Evolutionary conservation across 495 filamentous ascomycete genomes (phyloP), one percentile per base, ranked within the genome.

Genomic region (Talaromyces adpressus): DNA sequence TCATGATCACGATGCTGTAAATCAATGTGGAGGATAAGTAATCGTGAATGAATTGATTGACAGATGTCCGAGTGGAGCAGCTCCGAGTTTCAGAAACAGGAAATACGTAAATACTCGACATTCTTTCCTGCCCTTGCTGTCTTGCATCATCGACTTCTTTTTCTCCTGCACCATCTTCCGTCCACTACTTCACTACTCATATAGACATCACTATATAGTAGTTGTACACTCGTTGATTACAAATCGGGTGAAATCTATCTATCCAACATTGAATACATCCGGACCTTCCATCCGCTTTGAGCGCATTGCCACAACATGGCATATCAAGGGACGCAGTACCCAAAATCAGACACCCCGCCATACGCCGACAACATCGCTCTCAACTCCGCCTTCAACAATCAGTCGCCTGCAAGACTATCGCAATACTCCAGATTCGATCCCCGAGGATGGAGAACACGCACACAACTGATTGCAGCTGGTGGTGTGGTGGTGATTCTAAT

Each of bases 391-490:
- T 22, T 36, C 1, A 32, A 20, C 56, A 34, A 36, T 25, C 11
- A 25, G 3, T 18, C 51, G 25, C 51, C 51, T 29, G 12, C 14
- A 9, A 7, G 29, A 58, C 16, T 29, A 53, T 20, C 25, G 9
- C 18, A 25, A 18, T 53, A 51, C 18, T 57, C 62, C 2, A 27
- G 80, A 80, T 84, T 79, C 66, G 73, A 86, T 45, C 77, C 81
- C 4, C 78, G 71, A n/a, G 73, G 71, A 25, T 84, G 83, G 82
- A 75, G 75, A 9, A 72, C 75, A 65, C 77, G 75, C 61, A 77
- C 70, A 22, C 81, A 76, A 72, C 63, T 80, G 20, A 70, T 81
- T 29, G 68, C 70, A 16, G 71, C 52, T 0, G 59, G 66, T 22
- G 71, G 65, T 3, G 65, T 72, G 1, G 61, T 81, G 1, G 70